Evolutionary conservation across 2,329 filamentous ascomycete species (phyloP).

Genomic region (Venturia aucupariae): DNA sequence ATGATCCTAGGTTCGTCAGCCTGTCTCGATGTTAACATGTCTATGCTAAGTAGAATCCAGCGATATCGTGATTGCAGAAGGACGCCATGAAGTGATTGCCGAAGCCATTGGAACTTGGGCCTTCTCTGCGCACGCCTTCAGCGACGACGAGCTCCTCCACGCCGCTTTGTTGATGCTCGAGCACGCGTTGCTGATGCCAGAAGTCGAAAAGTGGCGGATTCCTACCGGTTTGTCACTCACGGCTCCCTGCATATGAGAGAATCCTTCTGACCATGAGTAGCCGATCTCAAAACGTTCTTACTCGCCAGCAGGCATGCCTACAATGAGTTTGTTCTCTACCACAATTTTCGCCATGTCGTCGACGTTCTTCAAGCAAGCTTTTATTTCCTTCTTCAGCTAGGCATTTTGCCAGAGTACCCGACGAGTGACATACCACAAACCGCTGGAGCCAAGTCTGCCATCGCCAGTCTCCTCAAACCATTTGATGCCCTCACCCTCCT

Average conservation of each 20-base stretch:
- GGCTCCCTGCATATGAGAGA: conserved; percentile 23
- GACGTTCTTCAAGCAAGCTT: conserved; percentile 94
- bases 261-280: conserved; percentile 37
- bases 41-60: conserved; percentile 25
- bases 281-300: conserved; percentile 75
- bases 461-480: conserved; percentile 68
- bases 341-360: conserved; percentile 96
- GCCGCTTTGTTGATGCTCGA: conserved; percentile 82
- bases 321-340: conserved; percentile 91
- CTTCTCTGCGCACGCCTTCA: conserved; percentile 83
- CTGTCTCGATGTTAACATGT: conserved; percentile 18
- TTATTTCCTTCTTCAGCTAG: conserved; percentile 75
- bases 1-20: conserved; percentile 46
- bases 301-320: conserved; percentile 88
- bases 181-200: conserved; percentile 74
- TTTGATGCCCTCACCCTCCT: conserved; percentile 84
- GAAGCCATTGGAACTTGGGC: conserved; percentile 68
- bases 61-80: conserved; percentile 57
- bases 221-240: conserved; percentile 55
- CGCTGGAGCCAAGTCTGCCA: conserved; percentile 45
- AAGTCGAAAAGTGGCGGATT: conserved; percentile 72
- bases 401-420: conserved; percentile 62
- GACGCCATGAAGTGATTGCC: conserved; percentile 58
- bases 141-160: conserved; percentile 82
- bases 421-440: conserved; percentile 22